Conservation (phyloP, 2,329 filamentous ascomycete species). For the Fusarium guadeloupense region DNA sequence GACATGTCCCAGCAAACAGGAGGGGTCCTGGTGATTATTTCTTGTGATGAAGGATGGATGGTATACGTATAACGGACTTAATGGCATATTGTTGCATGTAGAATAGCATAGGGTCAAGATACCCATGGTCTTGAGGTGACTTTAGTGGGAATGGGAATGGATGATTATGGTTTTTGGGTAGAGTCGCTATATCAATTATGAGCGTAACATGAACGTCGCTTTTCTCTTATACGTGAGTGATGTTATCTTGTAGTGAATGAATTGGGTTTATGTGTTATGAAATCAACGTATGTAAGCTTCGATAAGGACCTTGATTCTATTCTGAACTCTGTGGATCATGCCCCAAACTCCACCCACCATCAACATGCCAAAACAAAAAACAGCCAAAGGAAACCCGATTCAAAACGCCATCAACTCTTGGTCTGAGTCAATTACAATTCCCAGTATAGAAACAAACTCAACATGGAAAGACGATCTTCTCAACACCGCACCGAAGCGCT, state of each 20-base stretch:
- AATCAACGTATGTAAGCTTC: background rate
- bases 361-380: conserved; percentile 42
- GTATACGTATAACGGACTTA: conserved; percentile 40
- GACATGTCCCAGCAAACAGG: conserved; percentile 78
- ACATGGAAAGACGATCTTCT: conserved; percentile 47
- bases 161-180: conserved; percentile 39
- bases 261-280: too few relatives aligned
- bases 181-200: conserved; percentile 36
- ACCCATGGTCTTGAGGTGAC: conserved; percentile 50
- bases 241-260: background rate
- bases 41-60: conserved; percentile 55
- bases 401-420: conserved; percentile 46
- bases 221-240: background rate
- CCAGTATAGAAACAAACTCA: background rate
- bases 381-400: conserved; percentile 44
- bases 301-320: background rate
- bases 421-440: conserved; percentile 32
- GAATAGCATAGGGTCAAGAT: conserved; percentile 55
- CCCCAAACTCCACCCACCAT: conserved; percentile 17
- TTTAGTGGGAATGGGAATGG: conserved; percentile 41
- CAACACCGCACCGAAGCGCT: conserved; percentile 62
- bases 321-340: conserved; percentile 1
- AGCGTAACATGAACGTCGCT: conserved; percentile 8
- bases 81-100: conserved; percentile 50
- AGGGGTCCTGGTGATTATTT: conserved; percentile 77